These are phyloP conservation scores for Bathelium albidoporum DNA, from an alignment of 495 filamentous ascomycete genomes.

Conservation along the genomic window DNA sequence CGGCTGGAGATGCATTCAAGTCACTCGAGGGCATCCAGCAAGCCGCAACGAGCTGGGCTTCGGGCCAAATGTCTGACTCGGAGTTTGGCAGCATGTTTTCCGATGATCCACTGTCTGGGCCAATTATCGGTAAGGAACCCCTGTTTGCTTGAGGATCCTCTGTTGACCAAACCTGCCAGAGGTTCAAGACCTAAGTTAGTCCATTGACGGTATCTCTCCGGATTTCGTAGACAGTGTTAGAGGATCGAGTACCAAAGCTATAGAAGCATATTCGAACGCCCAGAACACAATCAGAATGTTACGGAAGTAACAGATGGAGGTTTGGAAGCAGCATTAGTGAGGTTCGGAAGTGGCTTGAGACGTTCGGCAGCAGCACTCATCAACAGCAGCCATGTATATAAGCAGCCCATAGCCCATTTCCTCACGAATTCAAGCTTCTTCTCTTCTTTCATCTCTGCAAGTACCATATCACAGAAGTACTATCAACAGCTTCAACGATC, in stretches of 20 bases:
- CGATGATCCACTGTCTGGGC: neutral
- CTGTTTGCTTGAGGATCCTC: neutral
- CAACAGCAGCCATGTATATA: too few relatives aligned
- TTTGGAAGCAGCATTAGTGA: too few relatives aligned
- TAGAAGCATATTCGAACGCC: neutral
- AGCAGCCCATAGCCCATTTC: too few relatives aligned
- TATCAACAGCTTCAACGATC: neutral
- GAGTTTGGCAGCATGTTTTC: neutral
- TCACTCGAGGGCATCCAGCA: neutral
- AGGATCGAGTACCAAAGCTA: neutral
- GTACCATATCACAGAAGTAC: too few relatives aligned
- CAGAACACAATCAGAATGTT: neutral
- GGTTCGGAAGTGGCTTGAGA: too few relatives aligned
- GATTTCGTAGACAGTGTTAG: neutral
- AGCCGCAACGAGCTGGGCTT: slow-evolving; percentile 28
- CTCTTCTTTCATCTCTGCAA: too few relatives aligned
- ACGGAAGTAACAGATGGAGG: too few relatives aligned
- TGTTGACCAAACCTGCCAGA: neutral
- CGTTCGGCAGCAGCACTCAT: too few relatives aligned
- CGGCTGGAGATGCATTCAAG: neutral
- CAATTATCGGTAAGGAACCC: neutral
- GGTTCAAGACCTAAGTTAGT: neutral
- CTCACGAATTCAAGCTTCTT: too few relatives aligned
- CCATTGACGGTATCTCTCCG: neutral
- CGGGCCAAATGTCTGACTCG: slow-evolving; percentile 24